Evolutionary conservation across 2,329 filamentous ascomycete species (phyloP), one percentile per base, ranked within the genome.

Genomic region (Penicillium sp.): DNA sequence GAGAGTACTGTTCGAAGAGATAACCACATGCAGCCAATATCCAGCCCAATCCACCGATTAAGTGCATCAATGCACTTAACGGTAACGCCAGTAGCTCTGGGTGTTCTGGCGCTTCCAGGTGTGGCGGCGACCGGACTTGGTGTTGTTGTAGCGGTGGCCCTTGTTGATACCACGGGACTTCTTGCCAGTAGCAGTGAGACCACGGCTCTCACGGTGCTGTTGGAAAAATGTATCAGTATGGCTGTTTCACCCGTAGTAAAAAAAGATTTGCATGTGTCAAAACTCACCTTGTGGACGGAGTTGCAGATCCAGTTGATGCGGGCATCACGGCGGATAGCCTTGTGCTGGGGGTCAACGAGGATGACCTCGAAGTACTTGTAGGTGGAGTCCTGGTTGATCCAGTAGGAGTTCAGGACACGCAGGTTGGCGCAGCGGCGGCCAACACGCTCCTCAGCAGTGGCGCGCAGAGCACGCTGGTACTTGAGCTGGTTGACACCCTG

Each of bases 351-450:
- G 83, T 99, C 94, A 76, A 99, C 92, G 74, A 96, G 90, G 83
- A 99, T 97, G 80, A 97, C 87, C 83, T 99, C 94, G 84, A 86
- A 99, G 89, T 99, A 99, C 86, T 99, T 99, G 90, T 97, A 99
- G 81, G 94, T 99, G 58, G 92, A 96, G 84, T 99, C 94, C 86
- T 97, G 91, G 89, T 99, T 99, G 85, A 99, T 90, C 95, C 95
- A 99, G 92, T 99, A 99, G 63, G 92, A 97, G 89, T 99, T 99
- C 74, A 99, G 89, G 75, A 99, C 94, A 76, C 94, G 91, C 79
- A 99, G 81, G 83, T 99, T 99, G 81, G 92, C 91, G 84, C 92
- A 96, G 78, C 92, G 92, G 79, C 92, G 92, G 74, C 95, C 94
- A 76, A 99, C 92, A 89, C 94, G 94, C 88, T 99, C 94, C 85